Evolutionary conservation across 2,329 filamentous ascomycete species (phyloP).

Genomic region (Verticillium nonalfalfae): DNA sequence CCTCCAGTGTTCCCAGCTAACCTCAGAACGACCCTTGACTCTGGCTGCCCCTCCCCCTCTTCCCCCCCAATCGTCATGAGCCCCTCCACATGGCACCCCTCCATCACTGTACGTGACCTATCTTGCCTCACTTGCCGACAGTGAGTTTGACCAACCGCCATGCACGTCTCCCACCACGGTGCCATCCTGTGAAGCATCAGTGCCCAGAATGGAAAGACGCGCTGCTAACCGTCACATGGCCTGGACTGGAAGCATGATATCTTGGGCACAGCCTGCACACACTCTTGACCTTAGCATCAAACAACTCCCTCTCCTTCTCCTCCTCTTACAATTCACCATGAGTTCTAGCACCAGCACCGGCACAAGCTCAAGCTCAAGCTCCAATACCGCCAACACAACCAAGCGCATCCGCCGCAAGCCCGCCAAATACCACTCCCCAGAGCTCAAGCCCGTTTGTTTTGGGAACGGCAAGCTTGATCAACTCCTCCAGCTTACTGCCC

Average conservation of each 20-base stretch:
- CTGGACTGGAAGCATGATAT: neutral
- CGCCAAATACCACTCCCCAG: neutral
- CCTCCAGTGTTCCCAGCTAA: neutral
- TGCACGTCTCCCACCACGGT: neutral
- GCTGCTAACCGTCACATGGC: neutral
- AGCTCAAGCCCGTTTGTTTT: neutral
- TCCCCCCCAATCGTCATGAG: conserved; percentile 13
- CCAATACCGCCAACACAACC: neutral
- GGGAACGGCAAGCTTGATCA: neutral
- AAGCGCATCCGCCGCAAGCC: neutral
- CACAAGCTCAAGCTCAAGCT: neutral
- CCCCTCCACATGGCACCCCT: neutral
- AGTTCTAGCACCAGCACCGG: neutral
- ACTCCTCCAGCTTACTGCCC: neutral
- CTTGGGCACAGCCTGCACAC: neutral
- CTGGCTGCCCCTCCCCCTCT: neutral
- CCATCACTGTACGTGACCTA: neutral
- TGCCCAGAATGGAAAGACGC: neutral
- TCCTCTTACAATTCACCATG: neutral
- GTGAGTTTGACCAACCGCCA: neutral
- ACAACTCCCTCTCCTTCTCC: neutral
- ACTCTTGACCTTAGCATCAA: too few relatives aligned
- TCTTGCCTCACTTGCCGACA: neutral
- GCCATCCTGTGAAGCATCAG: neutral
- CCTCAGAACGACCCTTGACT: neutral